Percentiles rank a stretch among this genome's conserved stretches.
Evolutionary conservation across 768 basidiomycete genomes (phyloP).

Genomic region (Russula virescens): DNA sequence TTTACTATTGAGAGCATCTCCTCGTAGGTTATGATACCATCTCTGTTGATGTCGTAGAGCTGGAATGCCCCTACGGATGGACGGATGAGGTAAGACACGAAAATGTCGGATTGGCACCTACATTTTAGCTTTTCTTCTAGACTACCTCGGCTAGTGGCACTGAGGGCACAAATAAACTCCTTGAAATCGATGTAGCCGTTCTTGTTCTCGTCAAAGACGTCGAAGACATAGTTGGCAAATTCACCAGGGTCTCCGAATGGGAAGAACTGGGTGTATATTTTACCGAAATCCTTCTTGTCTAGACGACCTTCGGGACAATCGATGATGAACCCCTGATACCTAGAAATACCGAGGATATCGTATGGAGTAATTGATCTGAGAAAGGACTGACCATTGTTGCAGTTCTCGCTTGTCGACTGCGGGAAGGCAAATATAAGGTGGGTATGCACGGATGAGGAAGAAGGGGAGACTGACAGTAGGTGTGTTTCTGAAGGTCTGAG

Average conservation of each 20-base stretch:
- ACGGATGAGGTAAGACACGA: not conserved
- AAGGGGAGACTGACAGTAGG: constrained; percentile 68
- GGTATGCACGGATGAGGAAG: not conserved
- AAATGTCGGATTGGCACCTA: constrained; percentile 37
- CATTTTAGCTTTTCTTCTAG: constrained; percentile 98
- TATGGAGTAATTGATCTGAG: not conserved
- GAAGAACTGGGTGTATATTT: constrained; percentile 99
- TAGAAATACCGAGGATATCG: constrained; percentile 31
- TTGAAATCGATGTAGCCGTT: constrained; percentile 99
- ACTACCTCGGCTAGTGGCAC: constrained; percentile 87
- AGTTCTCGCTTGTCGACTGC: constrained; percentile 95
- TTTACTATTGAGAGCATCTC: constrained; percentile 99
- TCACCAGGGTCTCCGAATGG: constrained; percentile 96
- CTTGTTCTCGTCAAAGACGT: constrained; percentile 93
- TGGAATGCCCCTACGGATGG: constrained; percentile 89
- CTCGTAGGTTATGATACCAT: constrained; percentile 95
- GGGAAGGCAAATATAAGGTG: constrained; percentile 21
- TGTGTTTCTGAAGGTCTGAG: constrained; percentile 93
- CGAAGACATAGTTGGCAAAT: constrained; percentile 98
- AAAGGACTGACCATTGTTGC: constrained; percentile 70
- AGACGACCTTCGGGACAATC: constrained; percentile 97
- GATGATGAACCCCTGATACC: constrained; percentile 99
- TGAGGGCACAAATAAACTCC: constrained; percentile 97
- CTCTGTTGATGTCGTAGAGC: constrained; percentile 97
- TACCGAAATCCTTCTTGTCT: constrained; percentile 91